Base-by-base conservation (phyloP, 805 yeast species). In the Cyberlindnera mrakii region DNA sequence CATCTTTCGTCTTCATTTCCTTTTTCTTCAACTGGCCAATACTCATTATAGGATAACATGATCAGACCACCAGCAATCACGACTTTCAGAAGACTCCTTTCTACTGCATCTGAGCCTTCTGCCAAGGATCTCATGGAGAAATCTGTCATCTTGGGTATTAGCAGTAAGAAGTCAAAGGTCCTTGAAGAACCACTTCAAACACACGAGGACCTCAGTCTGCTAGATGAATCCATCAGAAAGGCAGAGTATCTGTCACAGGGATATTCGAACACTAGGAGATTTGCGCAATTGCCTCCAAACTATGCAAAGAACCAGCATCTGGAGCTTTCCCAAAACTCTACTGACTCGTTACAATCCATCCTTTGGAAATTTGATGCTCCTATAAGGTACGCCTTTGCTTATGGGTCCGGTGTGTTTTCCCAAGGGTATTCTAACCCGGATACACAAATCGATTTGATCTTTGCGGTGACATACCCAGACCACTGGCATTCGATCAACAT, bases 381-480 rank as follows among this genome's bases (percentile, higher is more conserved):
- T 1, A 75, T 88, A 13, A 68, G 78, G 42, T 85, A 77, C 54
- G 82, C 96, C 1, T 85, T 91, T 64, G 99, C 97, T 0, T 91
- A 91, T 62, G 99, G 99, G 2, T 85, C 95, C 7, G 96, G 96
- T 5, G 96, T 93, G 1, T 85, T 93, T 55, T 72, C 78, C 31
- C 99, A 91, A 60, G 82, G 80, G 5, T 63, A 67, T n/a, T 43
- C 57, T 3, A 51, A 59, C 10, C 58, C 61, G 11, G 71, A 72
- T 30, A 82, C 89, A 0, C 98, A 93, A 61, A 77, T 87, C 11
- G 99, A 93, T 60, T 64, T 93, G 63, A 84, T 91, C 11, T 80
- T 85, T 54, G 88, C 86, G 1, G 97, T 90, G 2, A 73, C 82
- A 0, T 75, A 82, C 57, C 78, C 95, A 3, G 67, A 68, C 29